Conservation (phyloP, 768 basidiomycete genomes). For the Leccinum subtestaceum region DNA sequence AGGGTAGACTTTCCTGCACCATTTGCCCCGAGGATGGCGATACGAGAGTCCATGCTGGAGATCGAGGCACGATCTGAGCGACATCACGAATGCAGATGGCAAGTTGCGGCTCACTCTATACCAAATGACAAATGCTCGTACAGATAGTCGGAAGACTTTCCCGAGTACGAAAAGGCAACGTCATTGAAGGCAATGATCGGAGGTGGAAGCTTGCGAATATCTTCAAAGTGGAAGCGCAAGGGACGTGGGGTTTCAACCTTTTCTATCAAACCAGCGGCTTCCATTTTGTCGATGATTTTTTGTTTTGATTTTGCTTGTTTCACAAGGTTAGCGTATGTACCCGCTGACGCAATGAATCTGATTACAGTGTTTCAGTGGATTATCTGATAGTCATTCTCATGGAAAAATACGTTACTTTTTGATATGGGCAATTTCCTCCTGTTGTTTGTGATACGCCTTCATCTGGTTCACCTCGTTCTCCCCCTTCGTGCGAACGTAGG, state of each 20-base stretch:
- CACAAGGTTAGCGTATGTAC: constrained; percentile 98
- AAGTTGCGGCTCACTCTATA: constrained; percentile 73
- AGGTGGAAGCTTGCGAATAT: constrained; percentile 88
- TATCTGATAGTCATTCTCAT: not conserved
- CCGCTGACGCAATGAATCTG: constrained; percentile 97
- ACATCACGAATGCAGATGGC: constrained; percentile 4
- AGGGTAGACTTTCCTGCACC: constrained; percentile 94
- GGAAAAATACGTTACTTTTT: constrained; percentile 66
- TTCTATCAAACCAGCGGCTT: constrained; percentile 95
- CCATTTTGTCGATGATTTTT: constrained; percentile 99
- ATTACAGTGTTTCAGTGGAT: constrained; percentile 7
- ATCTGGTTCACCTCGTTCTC: constrained; percentile 99
- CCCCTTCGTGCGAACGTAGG: constrained; percentile 92
- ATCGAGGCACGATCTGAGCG: constrained; percentile 6
- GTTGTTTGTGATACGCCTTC: constrained; percentile 99
- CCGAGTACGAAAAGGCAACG: constrained; percentile 95
- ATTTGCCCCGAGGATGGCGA: constrained; percentile 96
- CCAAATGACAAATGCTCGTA: constrained; percentile 92
- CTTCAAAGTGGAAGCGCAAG: constrained; percentile 94
- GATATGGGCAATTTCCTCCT: constrained; percentile 97
- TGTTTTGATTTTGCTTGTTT: constrained; percentile 99
- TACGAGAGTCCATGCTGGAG: constrained; percentile 84
- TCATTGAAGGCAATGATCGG: constrained; percentile 96
- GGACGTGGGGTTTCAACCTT: constrained; percentile 75
- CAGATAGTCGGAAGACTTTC: constrained; percentile 82